Evolutionary conservation across 2,329 filamentous ascomycete species (phyloP).

Genomic region (Beauveria asiatica): DNA sequence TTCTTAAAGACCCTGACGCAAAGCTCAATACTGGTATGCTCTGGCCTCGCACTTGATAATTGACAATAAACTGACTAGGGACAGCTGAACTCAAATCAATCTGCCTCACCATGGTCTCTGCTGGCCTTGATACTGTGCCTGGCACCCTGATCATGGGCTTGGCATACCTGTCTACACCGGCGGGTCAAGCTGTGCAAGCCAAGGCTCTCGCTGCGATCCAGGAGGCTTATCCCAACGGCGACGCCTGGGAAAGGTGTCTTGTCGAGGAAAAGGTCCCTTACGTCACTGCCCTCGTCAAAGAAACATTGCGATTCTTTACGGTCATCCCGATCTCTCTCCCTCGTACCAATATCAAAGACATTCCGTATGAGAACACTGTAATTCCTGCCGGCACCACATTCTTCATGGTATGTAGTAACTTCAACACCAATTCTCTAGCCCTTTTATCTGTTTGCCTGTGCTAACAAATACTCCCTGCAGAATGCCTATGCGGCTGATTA

Average conservation of each 20-base stretch:
- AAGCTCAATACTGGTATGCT: constrained; percentile 28
- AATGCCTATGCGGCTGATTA: constrained; percentile 70
- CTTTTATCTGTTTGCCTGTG: neutral
- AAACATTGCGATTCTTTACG: constrained; percentile 69
- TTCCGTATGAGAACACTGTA: constrained; percentile 55
- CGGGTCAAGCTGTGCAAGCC: constrained; percentile 62
- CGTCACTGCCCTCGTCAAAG: constrained; percentile 69
- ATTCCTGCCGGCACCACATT: constrained; percentile 73
- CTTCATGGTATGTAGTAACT: constrained; percentile 51
- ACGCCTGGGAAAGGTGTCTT: constrained; percentile 68
- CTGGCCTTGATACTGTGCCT: constrained; percentile 73
- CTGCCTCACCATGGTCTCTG: constrained; percentile 73
- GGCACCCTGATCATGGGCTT: constrained; percentile 74
- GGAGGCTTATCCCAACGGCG: constrained; percentile 60
- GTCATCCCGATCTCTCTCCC: constrained; percentile 75
- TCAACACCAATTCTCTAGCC: too few species aligned
- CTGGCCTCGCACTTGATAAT: neutral
- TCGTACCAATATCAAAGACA: constrained; percentile 61
- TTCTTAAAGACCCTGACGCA: constrained; percentile 45
- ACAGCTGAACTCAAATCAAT: constrained; percentile 72
- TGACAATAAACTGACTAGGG: neutral
- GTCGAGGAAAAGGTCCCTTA: constrained; percentile 69
- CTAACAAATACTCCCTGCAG: constrained; percentile 21
- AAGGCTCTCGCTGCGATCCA: constrained; percentile 63
- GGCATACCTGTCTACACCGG: constrained; percentile 60